Base-by-base conservation (phyloP, 208 protist species). In the Leishmania gerbilli region DNA sequence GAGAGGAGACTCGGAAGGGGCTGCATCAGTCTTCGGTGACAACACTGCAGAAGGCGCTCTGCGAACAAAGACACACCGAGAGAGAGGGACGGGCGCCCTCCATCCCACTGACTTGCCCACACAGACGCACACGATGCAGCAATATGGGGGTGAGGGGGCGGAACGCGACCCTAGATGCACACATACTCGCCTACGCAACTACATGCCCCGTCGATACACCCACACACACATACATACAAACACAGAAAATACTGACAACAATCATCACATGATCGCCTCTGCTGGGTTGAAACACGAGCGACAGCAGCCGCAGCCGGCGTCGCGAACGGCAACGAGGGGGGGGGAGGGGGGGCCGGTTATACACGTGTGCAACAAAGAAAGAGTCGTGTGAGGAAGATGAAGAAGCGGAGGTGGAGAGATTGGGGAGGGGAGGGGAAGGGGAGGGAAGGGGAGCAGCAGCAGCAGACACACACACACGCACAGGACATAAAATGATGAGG, bases 341-440 rank as follows among this genome's bases (percentile, higher is more conserved):
- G 11, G 27, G 27, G 0, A 3, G 0, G 11, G 9, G 21, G 15
- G 19, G n/a, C n/a, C 19, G 53, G 8, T 4, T 37, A 27, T 34
- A 9, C 60, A 15, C 31, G 9, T 37, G 60, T 42, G 34, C 31
- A 56, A 56, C 71, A 24, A 31, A 40, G 40, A 47, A 82, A 79
- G 65, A n/a, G 24, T 27, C 7, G 56, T 37, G 7, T 24, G 21
- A 40, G 24, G 31, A 24, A 62, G 47, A 17, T 27, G 6, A 60
- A 40, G 67, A 49, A 49, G 45, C 45, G 0, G 45, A 11, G 45
- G 45, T 3, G 67, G 60, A 81, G 40, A 67, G 3, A 45, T 45
- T 0, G 78, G 75, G 49, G 76, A 72, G 51, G 78, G 60, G 53
- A 76, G 78, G 47, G 67, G 60, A 81, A 67, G 3, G 75, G 49